A percentile compares a stretch with the other conserved stretches of the same genome.
Evolutionary conservation across 495 filamentous ascomycete genomes (phyloP).

Genomic region (Lentithecium fluviatile): DNA sequence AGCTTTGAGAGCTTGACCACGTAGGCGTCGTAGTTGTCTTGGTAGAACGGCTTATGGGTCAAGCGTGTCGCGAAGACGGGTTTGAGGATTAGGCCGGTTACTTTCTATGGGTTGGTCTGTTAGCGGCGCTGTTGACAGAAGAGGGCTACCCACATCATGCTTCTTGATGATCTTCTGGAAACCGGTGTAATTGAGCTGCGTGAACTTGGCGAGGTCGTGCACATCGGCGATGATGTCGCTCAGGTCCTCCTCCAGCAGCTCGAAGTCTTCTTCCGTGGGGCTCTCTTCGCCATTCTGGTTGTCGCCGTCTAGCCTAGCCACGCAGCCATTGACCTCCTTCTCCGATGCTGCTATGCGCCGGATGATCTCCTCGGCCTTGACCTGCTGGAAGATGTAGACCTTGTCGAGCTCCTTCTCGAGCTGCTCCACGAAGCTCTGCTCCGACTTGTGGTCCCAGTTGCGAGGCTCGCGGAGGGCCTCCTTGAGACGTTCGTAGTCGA

Average conservation of each 20-base stretch:
- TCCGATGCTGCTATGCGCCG: conserved; percentile 82
- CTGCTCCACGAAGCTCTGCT: conserved; percentile 79
- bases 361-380: conserved; percentile 92
- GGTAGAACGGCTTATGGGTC: conserved; percentile 95
- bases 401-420: conserved; percentile 93
- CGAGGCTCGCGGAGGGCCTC: conserved; percentile 64
- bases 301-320: conserved; percentile 56
- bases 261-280: conserved; percentile 86
- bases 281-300: conserved; percentile 43
- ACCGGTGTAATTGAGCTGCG: conserved; percentile 96
- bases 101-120: conserved; percentile 61
- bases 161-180: conserved; percentile 99
- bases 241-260: conserved; percentile 89
- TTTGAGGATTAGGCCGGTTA: conserved; percentile 88
- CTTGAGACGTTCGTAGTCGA: conserved; percentile 94
- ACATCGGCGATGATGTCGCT: conserved; percentile 99
- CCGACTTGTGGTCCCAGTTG: conserved; percentile 89
- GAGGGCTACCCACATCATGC: conserved; percentile 72
- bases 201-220: conserved; percentile 97
- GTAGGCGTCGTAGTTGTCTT: conserved; percentile 96
- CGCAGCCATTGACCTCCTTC: conserved; percentile 83
- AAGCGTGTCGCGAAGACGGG: conserved; percentile 91
- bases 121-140: not conserved
- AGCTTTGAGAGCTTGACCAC: conserved; percentile 94
- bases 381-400: conserved; percentile 92